Percentiles rank a stretch among this genome's conserved stretches.
Conservation (phyloP, 2,329 filamentous ascomycete species). For the Emmonsia crescens region DNA sequence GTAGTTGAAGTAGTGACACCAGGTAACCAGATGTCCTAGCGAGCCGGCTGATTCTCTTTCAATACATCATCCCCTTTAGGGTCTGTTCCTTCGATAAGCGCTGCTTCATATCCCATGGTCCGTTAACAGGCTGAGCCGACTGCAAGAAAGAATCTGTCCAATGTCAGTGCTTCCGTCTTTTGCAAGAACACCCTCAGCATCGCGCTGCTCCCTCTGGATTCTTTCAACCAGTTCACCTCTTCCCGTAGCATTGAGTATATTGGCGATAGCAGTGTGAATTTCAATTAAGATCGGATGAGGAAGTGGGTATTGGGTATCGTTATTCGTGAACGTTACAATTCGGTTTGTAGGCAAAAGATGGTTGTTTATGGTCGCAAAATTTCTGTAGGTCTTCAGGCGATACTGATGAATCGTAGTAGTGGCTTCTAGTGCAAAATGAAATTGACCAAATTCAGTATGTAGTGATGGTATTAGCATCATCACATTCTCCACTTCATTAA, state of each 20-base stretch:
- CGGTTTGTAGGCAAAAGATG: neutral
- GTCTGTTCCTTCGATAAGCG: neutral
- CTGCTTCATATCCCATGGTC: neutral
- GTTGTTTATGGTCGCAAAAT: neutral
- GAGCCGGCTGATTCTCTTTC: neutral
- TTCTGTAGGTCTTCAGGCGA: neutral
- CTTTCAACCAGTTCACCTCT: neutral
- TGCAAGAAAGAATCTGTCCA: neutral
- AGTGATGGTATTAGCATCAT: neutral
- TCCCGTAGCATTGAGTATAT: neutral
- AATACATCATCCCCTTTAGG: neutral
- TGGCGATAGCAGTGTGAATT: neutral
- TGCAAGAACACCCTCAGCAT: neutral
- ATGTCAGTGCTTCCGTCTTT: neutral
- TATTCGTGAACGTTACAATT: neutral
- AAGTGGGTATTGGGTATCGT: neutral
- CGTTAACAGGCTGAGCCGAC: neutral
- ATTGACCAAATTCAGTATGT: neutral
- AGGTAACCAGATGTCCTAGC: neutral
- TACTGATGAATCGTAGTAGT: neutral
- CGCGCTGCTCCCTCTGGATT: neutral
- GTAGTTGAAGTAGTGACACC: neutral
- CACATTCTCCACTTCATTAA: neutral
- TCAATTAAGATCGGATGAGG: neutral
- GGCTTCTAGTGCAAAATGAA: neutral